Conservation (phyloP, 176 grass and related monocot species). For the Zizania latifolia region DNA sequence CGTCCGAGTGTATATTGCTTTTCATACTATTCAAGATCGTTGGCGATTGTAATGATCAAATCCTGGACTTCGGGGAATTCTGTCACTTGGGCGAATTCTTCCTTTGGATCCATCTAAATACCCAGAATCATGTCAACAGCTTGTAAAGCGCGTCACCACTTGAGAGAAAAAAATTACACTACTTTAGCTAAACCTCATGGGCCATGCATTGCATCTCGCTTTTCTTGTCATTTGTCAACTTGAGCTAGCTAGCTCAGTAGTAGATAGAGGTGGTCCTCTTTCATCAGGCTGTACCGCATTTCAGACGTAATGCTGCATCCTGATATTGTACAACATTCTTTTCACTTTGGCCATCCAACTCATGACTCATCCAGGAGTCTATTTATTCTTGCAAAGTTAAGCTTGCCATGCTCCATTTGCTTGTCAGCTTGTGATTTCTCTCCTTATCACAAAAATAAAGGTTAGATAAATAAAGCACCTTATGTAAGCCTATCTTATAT, state of each 20-base stretch:
- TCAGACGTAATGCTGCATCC: not conserved
- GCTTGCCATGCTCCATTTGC: not conserved
- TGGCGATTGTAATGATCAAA: not conserved
- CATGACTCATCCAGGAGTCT: no score
- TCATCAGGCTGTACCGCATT: not conserved
- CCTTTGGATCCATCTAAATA: not conserved
- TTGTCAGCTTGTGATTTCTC: conserved; percentile 6
- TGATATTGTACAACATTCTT: not conserved
- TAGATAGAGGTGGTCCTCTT: conserved; percentile 5
- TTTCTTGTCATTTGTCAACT: not conserved
- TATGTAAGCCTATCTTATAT: no score
- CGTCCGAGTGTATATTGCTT: not conserved
- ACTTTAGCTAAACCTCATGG: not conserved
- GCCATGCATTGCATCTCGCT: not conserved
- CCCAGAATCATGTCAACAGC: not conserved
- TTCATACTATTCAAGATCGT: not conserved
- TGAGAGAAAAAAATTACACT: not conserved
- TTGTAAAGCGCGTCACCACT: not conserved
- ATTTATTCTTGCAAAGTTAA: not conserved
- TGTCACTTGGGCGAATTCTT: not conserved
- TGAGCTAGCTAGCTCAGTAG: not conserved
- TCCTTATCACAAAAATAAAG: no score
- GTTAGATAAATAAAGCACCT: no score
- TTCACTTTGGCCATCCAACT: not conserved
- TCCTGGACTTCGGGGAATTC: not conserved